A percentile compares a stretch with the other conserved stretches of the same genome.
These are phyloP conservation scores for Fennellomyces sp. DNA, from an alignment of 371 early-diverging fungal genomes.

Conservation along the genomic window DNA sequence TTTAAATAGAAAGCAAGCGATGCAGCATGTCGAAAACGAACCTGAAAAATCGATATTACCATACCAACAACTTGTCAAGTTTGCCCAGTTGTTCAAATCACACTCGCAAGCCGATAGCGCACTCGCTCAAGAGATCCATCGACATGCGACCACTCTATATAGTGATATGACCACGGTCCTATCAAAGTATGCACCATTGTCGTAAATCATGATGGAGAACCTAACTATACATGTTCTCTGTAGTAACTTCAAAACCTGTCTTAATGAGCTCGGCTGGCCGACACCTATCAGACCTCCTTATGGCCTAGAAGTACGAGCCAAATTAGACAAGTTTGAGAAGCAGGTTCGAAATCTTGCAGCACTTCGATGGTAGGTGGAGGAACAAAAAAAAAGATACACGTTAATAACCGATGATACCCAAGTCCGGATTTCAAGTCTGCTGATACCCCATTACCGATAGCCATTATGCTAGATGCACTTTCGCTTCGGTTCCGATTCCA, in stretches of 20 bases:
- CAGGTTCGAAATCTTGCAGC: conserved; percentile 45
- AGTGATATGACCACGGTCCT: conserved; percentile 42
- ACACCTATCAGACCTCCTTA: conserved; percentile 48
- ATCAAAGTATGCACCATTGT: too few relatives aligned
- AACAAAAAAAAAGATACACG: neutral
- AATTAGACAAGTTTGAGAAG: conserved; percentile 40
- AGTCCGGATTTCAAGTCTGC: conserved; percentile 9
- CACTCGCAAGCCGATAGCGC: conserved; percentile 6
- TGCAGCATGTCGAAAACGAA: conserved; percentile 29
- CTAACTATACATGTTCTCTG: neutral
- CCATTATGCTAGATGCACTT: conserved; percentile 65
- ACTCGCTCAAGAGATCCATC: conserved; percentile 22
- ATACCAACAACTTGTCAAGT: conserved; percentile 43
- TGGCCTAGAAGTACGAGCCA: conserved; percentile 32
- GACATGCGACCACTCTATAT: conserved; percentile 30
- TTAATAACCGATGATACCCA: neutral
- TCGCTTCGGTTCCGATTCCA: conserved; percentile 78
- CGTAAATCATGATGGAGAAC: neutral
- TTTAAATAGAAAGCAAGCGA: conserved; percentile 30
- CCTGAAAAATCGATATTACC: conserved; percentile 43
- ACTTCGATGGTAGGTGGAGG: conserved; percentile 39
- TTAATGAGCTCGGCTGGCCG: conserved; percentile 59
- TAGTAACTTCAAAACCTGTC: conserved; percentile 49
- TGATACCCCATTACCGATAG: conserved; percentile 43
- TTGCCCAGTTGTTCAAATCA: conserved; percentile 22